A percentile compares a stretch with the other conserved stretches of the same genome.
Conservation (phyloP, 2,329 filamentous ascomycete species). For the Verticillium zaregamsianum region DNA sequence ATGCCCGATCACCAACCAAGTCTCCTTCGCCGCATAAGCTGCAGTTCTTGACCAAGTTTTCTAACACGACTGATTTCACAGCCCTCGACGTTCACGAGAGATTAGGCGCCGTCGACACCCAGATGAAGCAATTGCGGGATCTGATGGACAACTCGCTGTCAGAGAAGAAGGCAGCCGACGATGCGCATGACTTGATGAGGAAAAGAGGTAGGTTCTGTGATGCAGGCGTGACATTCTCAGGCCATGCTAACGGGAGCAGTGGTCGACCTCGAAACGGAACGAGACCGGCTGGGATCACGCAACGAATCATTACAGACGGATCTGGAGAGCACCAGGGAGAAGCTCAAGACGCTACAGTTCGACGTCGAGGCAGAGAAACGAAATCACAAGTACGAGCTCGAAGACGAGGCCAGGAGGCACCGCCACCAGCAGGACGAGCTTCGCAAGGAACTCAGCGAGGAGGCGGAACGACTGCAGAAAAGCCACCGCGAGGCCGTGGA, state of each 20-base stretch:
- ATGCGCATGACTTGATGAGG: slow-evolving; percentile 71
- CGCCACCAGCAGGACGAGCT: slow-evolving; percentile 53
- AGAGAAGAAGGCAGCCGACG: slow-evolving; percentile 67
- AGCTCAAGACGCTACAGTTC: slow-evolving; percentile 32
- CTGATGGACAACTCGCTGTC: slow-evolving; percentile 66
- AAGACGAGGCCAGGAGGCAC: slow-evolving; percentile 49
- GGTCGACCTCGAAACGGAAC: slow-evolving; percentile 43
- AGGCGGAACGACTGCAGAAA: slow-evolving; percentile 54
- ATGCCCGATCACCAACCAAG: slow-evolving; percentile 29
- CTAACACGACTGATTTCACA: slow-evolving; percentile 62
- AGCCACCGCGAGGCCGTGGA: slow-evolving; percentile 66
- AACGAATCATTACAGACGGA: slow-evolving; percentile 58
- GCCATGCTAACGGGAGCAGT: slow-evolving; percentile 28
- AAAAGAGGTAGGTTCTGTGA: slow-evolving; percentile 56
- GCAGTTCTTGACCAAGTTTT: slow-evolving; percentile 65
- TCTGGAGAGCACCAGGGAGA: slow-evolving; percentile 39
- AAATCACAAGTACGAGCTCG: slow-evolving; percentile 45
- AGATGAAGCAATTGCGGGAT: slow-evolving; percentile 68
- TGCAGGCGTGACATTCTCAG: background rate
- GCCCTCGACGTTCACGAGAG: slow-evolving; percentile 77
- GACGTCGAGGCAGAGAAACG: slow-evolving; percentile 39
- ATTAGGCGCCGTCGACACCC: slow-evolving; percentile 70
- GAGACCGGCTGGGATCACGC: slow-evolving; percentile 40
- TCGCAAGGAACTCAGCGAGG: slow-evolving; percentile 43
- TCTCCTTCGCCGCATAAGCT: slow-evolving; percentile 40